phyloP scores from a whole-genome alignment of 169 alveolate species.

The Cryptosporidium parvum region DNA sequence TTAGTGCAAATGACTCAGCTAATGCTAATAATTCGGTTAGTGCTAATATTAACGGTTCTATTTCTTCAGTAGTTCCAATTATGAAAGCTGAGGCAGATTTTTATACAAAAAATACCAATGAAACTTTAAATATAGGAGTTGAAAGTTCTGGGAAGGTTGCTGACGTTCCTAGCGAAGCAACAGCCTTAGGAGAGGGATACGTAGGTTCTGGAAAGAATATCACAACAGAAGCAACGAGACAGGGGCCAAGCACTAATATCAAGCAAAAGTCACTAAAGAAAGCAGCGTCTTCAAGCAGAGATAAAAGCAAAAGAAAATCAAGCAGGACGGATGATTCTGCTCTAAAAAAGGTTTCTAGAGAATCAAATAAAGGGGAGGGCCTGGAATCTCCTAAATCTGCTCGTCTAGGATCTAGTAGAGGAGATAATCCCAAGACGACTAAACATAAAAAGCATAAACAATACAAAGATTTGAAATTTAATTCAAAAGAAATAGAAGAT shows the following conservation, averaged over 20 bases:
- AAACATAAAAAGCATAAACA: background rate
- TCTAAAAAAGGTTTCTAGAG: constrained; percentile 1
- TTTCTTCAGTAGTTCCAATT: background rate
- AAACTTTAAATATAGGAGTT: background rate
- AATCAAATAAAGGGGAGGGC: background rate
- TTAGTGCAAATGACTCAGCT: too few relatives aligned
- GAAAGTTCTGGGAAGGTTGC: background rate
- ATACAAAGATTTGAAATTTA: background rate
- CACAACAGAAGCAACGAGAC: background rate
- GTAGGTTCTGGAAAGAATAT: background rate
- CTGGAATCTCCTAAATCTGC: background rate
- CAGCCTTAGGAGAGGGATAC: background rate
- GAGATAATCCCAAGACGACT: background rate
- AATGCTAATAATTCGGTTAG: too few relatives aligned
- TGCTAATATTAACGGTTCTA: background rate
- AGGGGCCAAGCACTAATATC: background rate
- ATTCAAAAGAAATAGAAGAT: background rate
- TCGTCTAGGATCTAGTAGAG: constrained; percentile 6
- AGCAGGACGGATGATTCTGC: background rate
- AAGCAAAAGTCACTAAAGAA: constrained; percentile 15
- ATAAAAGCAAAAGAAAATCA: background rate
- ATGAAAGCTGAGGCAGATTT: too few relatives aligned
- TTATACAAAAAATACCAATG: too few relatives aligned
- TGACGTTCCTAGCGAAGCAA: background rate
- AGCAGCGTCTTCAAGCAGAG: background rate